phyloP scores from a whole-genome alignment of 2,329 filamentous ascomycete genomes.

The Aureobasidium sp. region DNA sequence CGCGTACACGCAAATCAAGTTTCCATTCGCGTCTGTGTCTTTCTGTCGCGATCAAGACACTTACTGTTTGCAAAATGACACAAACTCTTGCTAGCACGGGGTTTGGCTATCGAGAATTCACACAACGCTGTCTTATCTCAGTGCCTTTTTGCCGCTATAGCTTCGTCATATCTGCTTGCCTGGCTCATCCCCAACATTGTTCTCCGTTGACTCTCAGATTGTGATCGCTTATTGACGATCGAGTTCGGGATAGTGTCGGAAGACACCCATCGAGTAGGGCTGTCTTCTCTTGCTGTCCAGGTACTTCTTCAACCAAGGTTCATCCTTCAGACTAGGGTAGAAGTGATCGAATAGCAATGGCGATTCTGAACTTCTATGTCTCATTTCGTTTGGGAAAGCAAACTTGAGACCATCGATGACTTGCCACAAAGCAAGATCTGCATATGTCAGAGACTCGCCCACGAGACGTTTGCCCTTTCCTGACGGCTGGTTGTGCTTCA shows the following conservation, averaged over 20 bases:
- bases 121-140: too few species aligned
- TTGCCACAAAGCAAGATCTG: conserved; percentile 67
- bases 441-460: conserved; percentile 57
- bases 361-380: conserved; percentile 49
- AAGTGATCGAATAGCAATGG: conserved; percentile 52
- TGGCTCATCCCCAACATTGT: not conserved
- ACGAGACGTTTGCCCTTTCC: conserved; percentile 57
- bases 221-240: conserved; percentile 39
- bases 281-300: conserved; percentile 55
- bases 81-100: not conserved
- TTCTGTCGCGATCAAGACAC: too few species aligned
- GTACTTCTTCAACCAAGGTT: conserved; percentile 60
- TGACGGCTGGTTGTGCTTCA: conserved; percentile 49
- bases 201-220: not conserved
- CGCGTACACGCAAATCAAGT: too few species aligned
- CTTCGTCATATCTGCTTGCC: not conserved
- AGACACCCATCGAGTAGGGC: conserved; percentile 58
- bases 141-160: not conserved
- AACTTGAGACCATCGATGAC: conserved; percentile 48
- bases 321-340: conserved; percentile 54
- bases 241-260: conserved; percentile 64
- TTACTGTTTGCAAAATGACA: not conserved
- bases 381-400: conserved; percentile 62
- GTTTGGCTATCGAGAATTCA: too few species aligned
- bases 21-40: too few species aligned